Evolutionary conservation across 2,329 filamentous ascomycete genomes (phyloP).

Genomic region (Hypoxylon sp.): DNA sequence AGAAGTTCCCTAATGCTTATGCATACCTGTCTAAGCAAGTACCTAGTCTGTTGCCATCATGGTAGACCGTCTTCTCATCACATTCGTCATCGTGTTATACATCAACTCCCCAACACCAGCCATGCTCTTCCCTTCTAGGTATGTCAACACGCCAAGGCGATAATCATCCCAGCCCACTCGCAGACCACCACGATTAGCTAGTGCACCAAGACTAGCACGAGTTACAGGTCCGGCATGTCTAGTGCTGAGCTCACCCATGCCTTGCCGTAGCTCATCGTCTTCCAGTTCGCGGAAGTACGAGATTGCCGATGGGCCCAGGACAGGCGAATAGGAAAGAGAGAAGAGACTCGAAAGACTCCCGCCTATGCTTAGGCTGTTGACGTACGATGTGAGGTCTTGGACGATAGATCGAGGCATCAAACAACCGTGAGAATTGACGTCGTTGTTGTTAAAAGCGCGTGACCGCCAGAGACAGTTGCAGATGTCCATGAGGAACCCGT

Average conservation of each 20-base stretch:
- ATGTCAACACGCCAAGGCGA: slow-evolving; percentile 73
- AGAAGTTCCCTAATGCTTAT: too few species aligned
- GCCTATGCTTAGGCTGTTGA: slow-evolving; percentile 57
- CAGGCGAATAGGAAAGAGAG: slow-evolving; percentile 66
- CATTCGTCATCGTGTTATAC: slow-evolving; percentile 81
- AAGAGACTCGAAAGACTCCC: slow-evolving; percentile 61
- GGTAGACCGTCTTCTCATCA: slow-evolving; percentile 60
- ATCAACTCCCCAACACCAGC: slow-evolving; percentile 75
- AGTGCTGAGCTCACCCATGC: slow-evolving; percentile 50
- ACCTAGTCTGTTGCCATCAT: too few species aligned
- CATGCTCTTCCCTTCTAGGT: slow-evolving; percentile 70
- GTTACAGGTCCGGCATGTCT: slow-evolving; percentile 76
- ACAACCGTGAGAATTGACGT: slow-evolving; percentile 69
- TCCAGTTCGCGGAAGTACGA: slow-evolving; percentile 64
- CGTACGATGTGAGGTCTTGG: slow-evolving; percentile 56
- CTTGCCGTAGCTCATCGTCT: slow-evolving; percentile 58
- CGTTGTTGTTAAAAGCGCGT: slow-evolving; percentile 71
- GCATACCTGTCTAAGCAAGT: too few species aligned
- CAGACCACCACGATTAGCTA: slow-evolving; percentile 72
- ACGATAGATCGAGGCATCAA: slow-evolving; percentile 57
- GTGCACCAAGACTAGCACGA: slow-evolving; percentile 67
- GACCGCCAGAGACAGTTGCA: slow-evolving; percentile 85
- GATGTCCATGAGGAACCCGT: slow-evolving; percentile 85
- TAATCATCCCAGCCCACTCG: slow-evolving; percentile 77
- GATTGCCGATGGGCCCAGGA: slow-evolving; percentile 64